Evolutionary conservation across 23 red algal genomes (phyloP), one percentile per base, ranked within the genome.

Genomic region (Agarophyton chilense): DNA sequence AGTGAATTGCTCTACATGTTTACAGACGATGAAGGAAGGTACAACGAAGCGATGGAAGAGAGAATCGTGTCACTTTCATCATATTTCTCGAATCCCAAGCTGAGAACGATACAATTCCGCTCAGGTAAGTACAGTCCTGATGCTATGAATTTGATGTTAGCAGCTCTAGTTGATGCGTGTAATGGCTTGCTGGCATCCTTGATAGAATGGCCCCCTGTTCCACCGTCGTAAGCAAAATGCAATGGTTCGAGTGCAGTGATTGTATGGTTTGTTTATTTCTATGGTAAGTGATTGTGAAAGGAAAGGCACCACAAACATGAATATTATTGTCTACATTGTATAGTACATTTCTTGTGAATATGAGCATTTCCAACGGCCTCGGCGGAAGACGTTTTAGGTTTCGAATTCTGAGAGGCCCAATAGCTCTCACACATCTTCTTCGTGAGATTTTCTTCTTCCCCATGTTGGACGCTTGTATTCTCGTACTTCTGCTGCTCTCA

Each of bases 141-240:
- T 41, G 52, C 70, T 38, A 31, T 89, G 19, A 89, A 89, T 28
- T 61, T 89, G 6, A 22, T 89, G 3, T 2, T 89, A 12, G 58
- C 84, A 26, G 84, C 71, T 26, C 52, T 89, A 0, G 84, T 89
- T 29, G 84, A 89, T 21, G 84, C 84, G 22, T 89, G 84, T n/a
- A 63, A 77, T 65, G 84, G 84, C 5, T 68, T 89, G 58, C 53
- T 89, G 46, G 71, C 39, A 40, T 63, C 67, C 2, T 26, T 89
- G 19, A 78, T 89, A 42, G 84, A 89, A 41, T 86, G 64, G 2
- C 82, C 82, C 19, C 64, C 60, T 57, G 44, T 86, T 34, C 60
- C 82, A 56, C 82, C 61, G 41, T 72, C 64, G 19, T 86, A 68
- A 66, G 16, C 50, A 32, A 14, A 36, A 26, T 65, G 60, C 2